phyloP scores from a whole-genome alignment of 2,329 filamentous ascomycete genomes.

The Hypoxylon sp. region DNA sequence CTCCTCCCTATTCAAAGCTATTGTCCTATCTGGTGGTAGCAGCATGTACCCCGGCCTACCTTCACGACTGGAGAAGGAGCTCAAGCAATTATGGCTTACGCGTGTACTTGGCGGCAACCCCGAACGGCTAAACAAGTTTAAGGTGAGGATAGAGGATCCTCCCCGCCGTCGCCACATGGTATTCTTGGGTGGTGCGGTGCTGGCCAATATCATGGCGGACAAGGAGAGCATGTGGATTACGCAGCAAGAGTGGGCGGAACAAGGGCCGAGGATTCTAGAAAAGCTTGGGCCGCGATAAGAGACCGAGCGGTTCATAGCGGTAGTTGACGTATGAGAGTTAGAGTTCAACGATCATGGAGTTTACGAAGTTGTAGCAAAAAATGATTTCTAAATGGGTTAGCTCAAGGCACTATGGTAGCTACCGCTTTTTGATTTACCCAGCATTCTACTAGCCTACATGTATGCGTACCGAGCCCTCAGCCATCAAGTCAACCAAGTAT shows the following conservation, averaged over 20 bases:
- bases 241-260: constrained; percentile 96
- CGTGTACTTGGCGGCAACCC: constrained; percentile 91
- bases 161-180: constrained; percentile 98
- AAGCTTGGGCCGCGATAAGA: constrained; percentile 90
- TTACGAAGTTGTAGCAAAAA: constrained; percentile 43
- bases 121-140: constrained; percentile 97
- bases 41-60: constrained; percentile 99
- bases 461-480: no score
- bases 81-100: constrained; percentile 98
- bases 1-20: constrained; percentile 94
- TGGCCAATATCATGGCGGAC: constrained; percentile 99
- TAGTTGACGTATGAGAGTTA: constrained; percentile 11
- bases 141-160: constrained; percentile 98
- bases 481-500: not conserved
- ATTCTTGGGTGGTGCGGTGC: constrained; percentile 95
- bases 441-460: no score
- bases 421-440: no score
- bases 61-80: constrained; percentile 94
- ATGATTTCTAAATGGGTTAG: constrained; percentile 28
- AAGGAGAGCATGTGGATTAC: constrained; percentile 99
- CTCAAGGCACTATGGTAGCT: constrained; percentile 1
- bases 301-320: constrained; percentile 6
- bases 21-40: constrained; percentile 95
- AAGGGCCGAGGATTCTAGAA: constrained; percentile 86
- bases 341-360: constrained; percentile 34